Base-by-base conservation (phyloP, 1,139 yeast genomes). In the Taphrina flavorubra region DNA sequence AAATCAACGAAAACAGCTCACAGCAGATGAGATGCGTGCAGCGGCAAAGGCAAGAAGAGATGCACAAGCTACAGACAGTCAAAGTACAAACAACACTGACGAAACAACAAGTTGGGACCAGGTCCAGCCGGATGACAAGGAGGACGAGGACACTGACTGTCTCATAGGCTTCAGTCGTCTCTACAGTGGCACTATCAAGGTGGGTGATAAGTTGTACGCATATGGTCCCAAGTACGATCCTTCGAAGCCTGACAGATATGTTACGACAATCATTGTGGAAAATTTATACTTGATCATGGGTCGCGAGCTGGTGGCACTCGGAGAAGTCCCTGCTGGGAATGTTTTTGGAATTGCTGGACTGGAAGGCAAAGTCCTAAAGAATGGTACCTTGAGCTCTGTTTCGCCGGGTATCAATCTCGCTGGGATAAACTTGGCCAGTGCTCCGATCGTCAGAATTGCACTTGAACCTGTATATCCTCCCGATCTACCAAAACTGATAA, bases 301-400 rank as follows among this genome's bases (percentile, higher is more conserved):
- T 14, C 83, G 94, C 72, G 98, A 94, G 71, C 81, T 94, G 68
- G 86, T 92, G 1, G 82, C 91, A 13, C 82, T 95, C 74, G 84
- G 87, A 40, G 83, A 82, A 13, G 97, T 94, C 2, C 97, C 97
- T 1, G 95, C 98, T 1, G 99, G 99, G 46, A 91, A 90, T 73
- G 91, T 95, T 72, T 96, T 91, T 7, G 99, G 98, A 61, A 88
- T 95, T 66, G 95, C 92, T 37, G 99, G 99, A 0, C 82, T 95
- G 53, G 97, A 89, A 25, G 89, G 90, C 11, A 86, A 86, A 65
- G 84, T 94, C 39, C 79, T 94, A 72, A 95, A 95, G 77, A 90
- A 88, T 76, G 99, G 97, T 63, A 92, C 99, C 0, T 78, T 94
- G 58, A 82, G 89, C 18, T 73, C 82, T 71, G 75, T 82, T 49